Evolutionary conservation across 495 filamentous ascomycete genomes (phyloP).

Genomic region (Lasiosphaeria ovina): DNA sequence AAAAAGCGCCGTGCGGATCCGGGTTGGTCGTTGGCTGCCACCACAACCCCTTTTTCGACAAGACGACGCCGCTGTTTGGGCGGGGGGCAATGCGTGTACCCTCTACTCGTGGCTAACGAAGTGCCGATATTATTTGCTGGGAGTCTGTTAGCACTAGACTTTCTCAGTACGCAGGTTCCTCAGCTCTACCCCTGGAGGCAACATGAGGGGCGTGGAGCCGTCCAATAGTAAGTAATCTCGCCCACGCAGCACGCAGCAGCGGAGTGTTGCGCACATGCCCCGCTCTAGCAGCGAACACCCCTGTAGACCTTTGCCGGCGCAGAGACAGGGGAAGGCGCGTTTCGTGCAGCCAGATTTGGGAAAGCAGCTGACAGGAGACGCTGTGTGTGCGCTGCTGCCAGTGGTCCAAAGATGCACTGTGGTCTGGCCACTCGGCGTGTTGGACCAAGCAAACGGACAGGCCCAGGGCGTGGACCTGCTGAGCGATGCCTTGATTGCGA

Average conservation of each 20-base stretch:
- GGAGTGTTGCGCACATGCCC: neutral
- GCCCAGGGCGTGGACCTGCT: no score
- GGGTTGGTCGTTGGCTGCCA: neutral
- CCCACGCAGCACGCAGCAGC: neutral
- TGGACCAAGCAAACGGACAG: neutral
- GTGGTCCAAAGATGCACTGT: neutral
- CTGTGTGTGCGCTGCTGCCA: neutral
- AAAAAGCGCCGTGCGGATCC: conserved; percentile 2
- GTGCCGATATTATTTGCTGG: neutral
- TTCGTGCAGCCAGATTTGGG: neutral
- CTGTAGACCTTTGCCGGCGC: neutral
- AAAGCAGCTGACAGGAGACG: conserved; percentile 1
- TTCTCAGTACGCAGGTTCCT: no score
- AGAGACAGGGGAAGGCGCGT: neutral
- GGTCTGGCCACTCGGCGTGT: neutral
- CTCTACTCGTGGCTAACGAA: neutral
- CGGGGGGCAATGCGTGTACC: neutral
- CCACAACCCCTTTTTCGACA: neutral
- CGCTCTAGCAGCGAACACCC: neutral
- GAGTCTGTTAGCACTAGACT: no score
- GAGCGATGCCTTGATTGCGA: neutral
- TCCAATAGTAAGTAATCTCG: neutral
- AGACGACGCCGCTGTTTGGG: neutral
- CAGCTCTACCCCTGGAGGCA: no score
- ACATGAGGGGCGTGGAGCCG: neutral